A percentile compares a stretch with the other conserved stretches of the same genome.
These are phyloP conservation scores for Trichoderma guizhouense DNA, from an alignment of 2,329 filamentous ascomycete species.

Conservation along the genomic window DNA sequence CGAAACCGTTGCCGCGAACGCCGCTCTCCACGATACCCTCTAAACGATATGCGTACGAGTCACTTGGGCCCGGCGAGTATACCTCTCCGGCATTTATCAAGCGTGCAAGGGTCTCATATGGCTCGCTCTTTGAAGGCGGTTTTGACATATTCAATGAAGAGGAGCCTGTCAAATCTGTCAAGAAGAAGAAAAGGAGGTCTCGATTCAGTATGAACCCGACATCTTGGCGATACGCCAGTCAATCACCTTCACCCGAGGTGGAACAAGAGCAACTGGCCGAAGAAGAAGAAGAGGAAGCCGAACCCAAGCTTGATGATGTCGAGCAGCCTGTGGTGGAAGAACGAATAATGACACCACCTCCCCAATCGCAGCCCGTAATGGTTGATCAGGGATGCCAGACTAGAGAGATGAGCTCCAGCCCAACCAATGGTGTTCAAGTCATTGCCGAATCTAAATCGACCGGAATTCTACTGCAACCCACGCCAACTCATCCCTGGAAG, in stretches of 20 bases:
- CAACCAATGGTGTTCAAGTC: constrained; percentile 29
- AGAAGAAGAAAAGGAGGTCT: constrained; percentile 72
- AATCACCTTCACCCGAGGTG: constrained; percentile 66
- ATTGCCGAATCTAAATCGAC: constrained; percentile 27
- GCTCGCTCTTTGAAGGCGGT: constrained; percentile 60
- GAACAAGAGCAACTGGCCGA: constrained; percentile 35
- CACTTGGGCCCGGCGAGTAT: constrained; percentile 53
- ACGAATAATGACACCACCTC: background rate
- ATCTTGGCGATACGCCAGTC: constrained; percentile 71
- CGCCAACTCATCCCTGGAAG: constrained; percentile 17
- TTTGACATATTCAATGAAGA: constrained; percentile 65
- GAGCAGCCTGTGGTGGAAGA: constrained; percentile 21
- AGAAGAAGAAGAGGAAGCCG: constrained; percentile 24
- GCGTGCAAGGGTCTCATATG: constrained; percentile 65
- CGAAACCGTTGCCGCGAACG: constrained; percentile 14
- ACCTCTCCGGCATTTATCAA: constrained; percentile 79
- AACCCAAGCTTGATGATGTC: background rate
- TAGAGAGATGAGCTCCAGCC: constrained; percentile 29
- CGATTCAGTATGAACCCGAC: constrained; percentile 64
- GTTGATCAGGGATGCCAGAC: constrained; percentile 38
- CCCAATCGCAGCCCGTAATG: constrained; percentile 30
- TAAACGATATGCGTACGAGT: constrained; percentile 35
- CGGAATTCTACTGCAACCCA: constrained; percentile 14
- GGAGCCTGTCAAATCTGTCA: constrained; percentile 43
- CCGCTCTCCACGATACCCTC: constrained; percentile 23